These are phyloP conservation scores for Plasmopara viticola DNA, from an alignment of 352 stramenopile species.

Conservation along the genomic window DNA sequence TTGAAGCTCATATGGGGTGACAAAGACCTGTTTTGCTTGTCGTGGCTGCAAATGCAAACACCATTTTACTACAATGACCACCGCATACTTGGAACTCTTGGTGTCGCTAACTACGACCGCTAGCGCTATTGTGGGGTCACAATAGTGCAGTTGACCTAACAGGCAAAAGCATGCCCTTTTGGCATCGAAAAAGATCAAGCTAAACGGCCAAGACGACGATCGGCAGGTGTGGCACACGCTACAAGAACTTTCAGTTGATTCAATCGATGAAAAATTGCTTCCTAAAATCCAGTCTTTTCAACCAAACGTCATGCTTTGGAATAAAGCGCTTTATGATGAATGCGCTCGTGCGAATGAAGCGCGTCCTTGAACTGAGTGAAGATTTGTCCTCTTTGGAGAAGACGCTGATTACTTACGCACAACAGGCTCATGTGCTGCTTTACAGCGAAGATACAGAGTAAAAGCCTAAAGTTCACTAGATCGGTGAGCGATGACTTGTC, in stretches of 20 bases:
- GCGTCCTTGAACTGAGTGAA: slow-evolving; percentile 12
- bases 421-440: slow-evolving; percentile 29
- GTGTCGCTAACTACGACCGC: slow-evolving; percentile 29
- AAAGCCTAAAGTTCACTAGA: slow-evolving; percentile 13
- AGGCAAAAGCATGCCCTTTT: slow-evolving; percentile 33
- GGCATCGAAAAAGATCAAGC: slow-evolving; percentile 58
- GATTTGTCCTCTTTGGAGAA: slow-evolving; percentile 17
- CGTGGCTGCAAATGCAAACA: slow-evolving; percentile 32
- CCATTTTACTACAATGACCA: slow-evolving; percentile 35
- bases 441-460: slow-evolving; percentile 2
- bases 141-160: slow-evolving; percentile 44
- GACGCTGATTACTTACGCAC: slow-evolving; percentile 31
- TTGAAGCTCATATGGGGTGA: slow-evolving; percentile 49
- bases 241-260: slow-evolving; percentile 33
- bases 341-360: slow-evolving; percentile 18
- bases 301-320: slow-evolving; percentile 62
- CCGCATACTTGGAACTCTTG: slow-evolving; percentile 33
- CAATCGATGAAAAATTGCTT: slow-evolving; percentile 9
- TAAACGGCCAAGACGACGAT: slow-evolving; percentile 33
- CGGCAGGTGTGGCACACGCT: slow-evolving; percentile 38
- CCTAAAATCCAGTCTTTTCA: slow-evolving; percentile 59
- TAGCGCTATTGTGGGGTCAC: slow-evolving; percentile 39
- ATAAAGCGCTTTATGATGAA: slow-evolving; percentile 44
- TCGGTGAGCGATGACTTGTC: slow-evolving; percentile 20
- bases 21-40: slow-evolving; percentile 52